These are phyloP conservation scores for Tulasnella sp. DNA, from an alignment of 768 basidiomycete species.

Conservation along the genomic window DNA sequence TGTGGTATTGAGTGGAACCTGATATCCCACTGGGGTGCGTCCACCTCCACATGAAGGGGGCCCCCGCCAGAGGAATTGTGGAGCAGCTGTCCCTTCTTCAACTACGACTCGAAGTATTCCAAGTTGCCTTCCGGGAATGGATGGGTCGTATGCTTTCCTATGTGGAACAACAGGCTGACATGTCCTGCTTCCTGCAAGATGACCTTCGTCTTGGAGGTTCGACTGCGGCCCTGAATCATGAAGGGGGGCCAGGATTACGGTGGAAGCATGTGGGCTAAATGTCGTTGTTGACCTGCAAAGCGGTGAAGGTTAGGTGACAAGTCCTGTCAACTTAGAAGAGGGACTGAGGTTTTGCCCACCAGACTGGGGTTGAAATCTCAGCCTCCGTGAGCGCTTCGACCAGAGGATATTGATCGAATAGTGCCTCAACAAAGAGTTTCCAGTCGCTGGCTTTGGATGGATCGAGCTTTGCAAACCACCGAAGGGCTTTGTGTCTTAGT, in stretches of 20 bases:
- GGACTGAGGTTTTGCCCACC: neutral
- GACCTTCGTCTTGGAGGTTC: neutral
- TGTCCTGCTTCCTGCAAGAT: neutral
- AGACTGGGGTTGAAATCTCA: neutral
- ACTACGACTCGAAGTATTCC: neutral
- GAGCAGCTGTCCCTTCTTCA: neutral
- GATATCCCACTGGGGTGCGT: neutral
- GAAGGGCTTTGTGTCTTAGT: neutral
- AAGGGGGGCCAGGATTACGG: neutral
- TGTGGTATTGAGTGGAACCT: neutral
- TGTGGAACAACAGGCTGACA: neutral
- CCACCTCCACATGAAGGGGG: neutral
- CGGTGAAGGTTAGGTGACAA: neutral
- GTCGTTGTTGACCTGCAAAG: neutral
- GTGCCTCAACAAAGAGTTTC: neutral
- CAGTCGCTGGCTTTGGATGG: neutral
- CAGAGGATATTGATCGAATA: neutral
- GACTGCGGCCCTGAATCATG: neutral
- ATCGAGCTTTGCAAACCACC: neutral
- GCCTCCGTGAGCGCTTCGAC: neutral
- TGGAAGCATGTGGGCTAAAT: neutral
- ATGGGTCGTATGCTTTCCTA: neutral
- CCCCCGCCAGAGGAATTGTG: neutral
- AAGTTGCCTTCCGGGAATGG: neutral
- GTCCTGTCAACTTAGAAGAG: neutral